Base-by-base conservation (phyloP, 257 asterid species). In the Ilex asprella region DNA sequence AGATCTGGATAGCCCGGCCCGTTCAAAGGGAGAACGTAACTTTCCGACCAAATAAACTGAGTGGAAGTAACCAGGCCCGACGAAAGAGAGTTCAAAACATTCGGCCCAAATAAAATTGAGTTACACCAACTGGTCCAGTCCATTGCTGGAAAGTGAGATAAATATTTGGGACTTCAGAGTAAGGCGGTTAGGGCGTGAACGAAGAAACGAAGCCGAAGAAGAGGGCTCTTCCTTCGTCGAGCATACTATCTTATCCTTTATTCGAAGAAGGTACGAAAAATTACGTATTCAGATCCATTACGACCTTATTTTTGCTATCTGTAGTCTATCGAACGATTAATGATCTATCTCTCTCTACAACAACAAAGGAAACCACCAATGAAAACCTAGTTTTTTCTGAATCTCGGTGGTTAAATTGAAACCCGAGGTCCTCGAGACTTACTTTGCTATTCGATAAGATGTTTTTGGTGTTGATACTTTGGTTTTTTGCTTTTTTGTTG, bases 201-300 rank as follows among this genome's bases (percentile, higher is more conserved):
- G 74, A 62, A 73, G 69, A 72, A 72, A 79, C 85, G 74, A 63
- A 82, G 86, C 86, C 27, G 77, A 63, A 68, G 83, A 70, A 77
- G 82, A 79, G 82, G 86, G 82, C 84, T 72, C 66, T 63, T 68
- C 58, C 57, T 63, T 67, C 61, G 68, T 66, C 76, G 73, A 65
- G 78, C 27, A 21, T 21, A 21, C 27, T 21, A 21, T 21, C 27
- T 21, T 21, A 21, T 21, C 27, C 27, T 21, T 21, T 21, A 21
- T 21, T 21, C 27, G 63, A 39, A 16, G 55, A 65, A 16, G 12
- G 10, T 60, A 47, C 54, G 56, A 49, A 67, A 62, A 31, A 47
- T 58, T 70, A 70, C 62, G 12, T 41, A 54, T 43, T 53, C 56
- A 55, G 31, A 16, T 27, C 39, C 62, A 50, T 54, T 68, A 29